These are phyloP conservation scores for Fragaria nilgerrensis DNA, from an alignment of 306 rosid genomes.

Conservation along the genomic window DNA sequence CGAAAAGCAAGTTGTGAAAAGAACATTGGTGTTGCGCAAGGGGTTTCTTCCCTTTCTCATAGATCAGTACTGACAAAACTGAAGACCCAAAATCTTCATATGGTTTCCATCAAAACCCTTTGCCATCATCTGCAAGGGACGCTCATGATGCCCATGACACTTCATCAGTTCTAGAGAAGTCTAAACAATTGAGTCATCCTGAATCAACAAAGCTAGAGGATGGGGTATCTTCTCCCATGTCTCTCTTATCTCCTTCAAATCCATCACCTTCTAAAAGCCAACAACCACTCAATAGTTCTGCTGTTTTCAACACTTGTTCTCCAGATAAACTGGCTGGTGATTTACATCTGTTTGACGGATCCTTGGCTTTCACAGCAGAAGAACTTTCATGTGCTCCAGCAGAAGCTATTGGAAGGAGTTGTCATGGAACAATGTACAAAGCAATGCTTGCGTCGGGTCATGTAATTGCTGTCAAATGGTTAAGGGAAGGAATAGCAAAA, in stretches of 20 bases:
- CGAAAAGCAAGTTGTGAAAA: slow-evolving; percentile 34
- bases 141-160: slow-evolving; percentile 22
- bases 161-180: slow-evolving; percentile 32
- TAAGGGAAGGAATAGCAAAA: slow-evolving; percentile 77
- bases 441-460: slow-evolving; percentile 69
- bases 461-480: slow-evolving; percentile 66
- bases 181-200: slow-evolving; percentile 25
- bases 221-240: slow-evolving; percentile 46
- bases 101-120: slow-evolving; percentile 19
- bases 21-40: slow-evolving; percentile 28
- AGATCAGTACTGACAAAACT: slow-evolving; percentile 34
- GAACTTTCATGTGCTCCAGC: slow-evolving; percentile 80
- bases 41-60: slow-evolving; percentile 35
- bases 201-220: slow-evolving; percentile 42
- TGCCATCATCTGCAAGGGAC: slow-evolving; percentile 23
- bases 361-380: slow-evolving; percentile 59
- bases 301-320: slow-evolving; percentile 40
- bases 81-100: slow-evolving; percentile 38
- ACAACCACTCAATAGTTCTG: slow-evolving; percentile 41
- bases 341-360: slow-evolving; percentile 63
- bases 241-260: slow-evolving; percentile 52
- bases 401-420: slow-evolving; percentile 67
- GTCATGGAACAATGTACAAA: slow-evolving; percentile 78
- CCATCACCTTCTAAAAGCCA: slow-evolving; percentile 59
- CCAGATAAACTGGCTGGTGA: slow-evolving; percentile 64